phyloP scores from a whole-genome alignment of 139 green algal genomes.

The Coelastrella sp. region DNA sequence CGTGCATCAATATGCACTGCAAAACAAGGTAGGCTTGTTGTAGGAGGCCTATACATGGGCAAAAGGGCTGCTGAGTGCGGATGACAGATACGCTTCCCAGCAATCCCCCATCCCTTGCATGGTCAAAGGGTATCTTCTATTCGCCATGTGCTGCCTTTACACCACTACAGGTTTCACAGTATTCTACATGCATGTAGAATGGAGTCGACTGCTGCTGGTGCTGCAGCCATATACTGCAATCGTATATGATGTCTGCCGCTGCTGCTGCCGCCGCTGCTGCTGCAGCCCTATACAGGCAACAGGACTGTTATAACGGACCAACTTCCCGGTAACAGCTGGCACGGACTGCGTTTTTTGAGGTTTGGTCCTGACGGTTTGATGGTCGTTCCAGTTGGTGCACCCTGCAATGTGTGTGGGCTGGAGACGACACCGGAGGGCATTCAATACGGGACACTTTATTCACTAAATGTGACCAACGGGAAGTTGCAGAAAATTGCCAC shows the following conservation, averaged over 20 bases:
- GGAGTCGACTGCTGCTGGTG: not conserved
- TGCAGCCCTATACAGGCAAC: slow-evolving; percentile 26
- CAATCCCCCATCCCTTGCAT: too few species aligned
- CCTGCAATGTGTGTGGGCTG: slow-evolving; percentile 24
- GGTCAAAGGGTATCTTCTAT: too few species aligned
- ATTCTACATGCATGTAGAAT: too few species aligned
- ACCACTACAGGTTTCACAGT: too few species aligned
- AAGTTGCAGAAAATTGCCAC: not conserved
- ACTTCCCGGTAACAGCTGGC: not conserved
- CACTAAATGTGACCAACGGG: slow-evolving; percentile 7
- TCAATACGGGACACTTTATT: slow-evolving; percentile 13
- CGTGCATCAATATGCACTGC: slow-evolving; percentile 22
- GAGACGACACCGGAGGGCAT: not conserved
- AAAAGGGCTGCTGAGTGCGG: too few species aligned
- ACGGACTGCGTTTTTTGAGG: slow-evolving; percentile 2
- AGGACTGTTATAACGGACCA: slow-evolving; percentile 13
- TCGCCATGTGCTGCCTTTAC: too few species aligned
- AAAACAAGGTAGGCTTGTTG: not conserved
- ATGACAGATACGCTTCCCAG: too few species aligned
- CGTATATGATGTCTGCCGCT: not conserved
- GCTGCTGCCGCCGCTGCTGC: slow-evolving; percentile 17
- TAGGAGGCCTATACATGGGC: too few species aligned
- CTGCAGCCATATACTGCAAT: not conserved
- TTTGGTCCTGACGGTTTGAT: slow-evolving; percentile 8
- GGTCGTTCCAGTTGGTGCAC: not conserved